A percentile compares a stretch with the other conserved stretches of the same genome.
phyloP scores from a whole-genome alignment of 176 grass and related monocot species.

The Rhynchospora tenuis region DNA sequence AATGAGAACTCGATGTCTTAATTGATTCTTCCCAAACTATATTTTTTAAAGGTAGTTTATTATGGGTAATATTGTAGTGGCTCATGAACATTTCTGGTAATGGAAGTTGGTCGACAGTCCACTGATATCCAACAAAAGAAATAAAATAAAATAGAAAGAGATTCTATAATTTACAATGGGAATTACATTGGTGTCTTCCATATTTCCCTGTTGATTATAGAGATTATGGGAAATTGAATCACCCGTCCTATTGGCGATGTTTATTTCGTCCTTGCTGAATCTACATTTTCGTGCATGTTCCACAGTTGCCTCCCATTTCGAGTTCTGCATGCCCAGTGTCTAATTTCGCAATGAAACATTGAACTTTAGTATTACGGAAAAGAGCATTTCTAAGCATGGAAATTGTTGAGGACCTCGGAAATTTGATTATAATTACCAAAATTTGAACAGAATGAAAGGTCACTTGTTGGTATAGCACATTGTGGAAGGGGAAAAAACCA shows the following conservation, averaged over 20 bases:
- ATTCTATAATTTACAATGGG: not conserved
- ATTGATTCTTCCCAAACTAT: too few relatives aligned
- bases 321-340: not conserved
- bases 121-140: too few relatives aligned
- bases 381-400: not conserved
- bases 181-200: not conserved
- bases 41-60: too few relatives aligned
- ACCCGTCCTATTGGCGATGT: not conserved
- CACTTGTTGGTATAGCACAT: too few relatives aligned
- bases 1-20: too few relatives aligned
- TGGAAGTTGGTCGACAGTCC: too few relatives aligned
- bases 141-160: too few relatives aligned
- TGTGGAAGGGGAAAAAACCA: too few relatives aligned
- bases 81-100: too few relatives aligned
- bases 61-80: too few relatives aligned
- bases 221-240: not conserved
- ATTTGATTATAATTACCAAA: too few relatives aligned
- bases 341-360: not conserved
- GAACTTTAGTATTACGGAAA: not conserved
- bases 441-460: too few relatives aligned
- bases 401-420: not conserved
- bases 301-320: constrained; percentile 3
- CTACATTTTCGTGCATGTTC: constrained; percentile 5
- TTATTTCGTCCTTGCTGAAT: not conserved
- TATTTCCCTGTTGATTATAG: not conserved